Evolutionary conservation across 257 asterid species (phyloP).

Genomic region (Solanum habrochaites): DNA sequence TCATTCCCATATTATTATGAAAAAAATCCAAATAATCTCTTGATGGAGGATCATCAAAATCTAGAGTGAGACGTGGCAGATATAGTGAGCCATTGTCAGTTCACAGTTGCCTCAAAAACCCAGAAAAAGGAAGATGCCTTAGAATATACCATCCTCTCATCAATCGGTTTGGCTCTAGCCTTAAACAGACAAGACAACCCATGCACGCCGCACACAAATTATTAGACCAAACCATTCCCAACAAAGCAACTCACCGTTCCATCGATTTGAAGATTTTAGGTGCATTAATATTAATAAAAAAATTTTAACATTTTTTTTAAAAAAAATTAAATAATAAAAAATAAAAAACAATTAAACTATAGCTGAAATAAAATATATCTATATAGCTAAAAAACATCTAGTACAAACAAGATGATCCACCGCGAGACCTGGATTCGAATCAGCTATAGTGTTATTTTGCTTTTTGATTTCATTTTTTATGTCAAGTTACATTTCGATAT

Average conservation of each 20-base stretch:
- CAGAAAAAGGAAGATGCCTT: constrained; percentile 23
- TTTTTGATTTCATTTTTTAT: too few relatives aligned
- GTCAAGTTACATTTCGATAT: too few relatives aligned
- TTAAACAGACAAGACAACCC: constrained; percentile 1
- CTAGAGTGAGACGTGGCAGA: background rate
- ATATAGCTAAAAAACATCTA: too few relatives aligned
- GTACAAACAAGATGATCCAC: too few relatives aligned
- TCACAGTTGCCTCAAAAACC: background rate
- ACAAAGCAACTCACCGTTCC: background rate
- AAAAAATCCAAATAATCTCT: background rate
- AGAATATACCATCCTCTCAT: constrained; percentile 23
- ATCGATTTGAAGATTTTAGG: too few relatives aligned
- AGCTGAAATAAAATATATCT: too few relatives aligned
- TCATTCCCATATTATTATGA: background rate
- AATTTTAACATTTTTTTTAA: too few relatives aligned
- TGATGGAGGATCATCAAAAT: background rate
- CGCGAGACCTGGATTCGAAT: too few relatives aligned
- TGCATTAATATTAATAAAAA: too few relatives aligned
- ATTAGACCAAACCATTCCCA: background rate
- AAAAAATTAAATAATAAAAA: too few relatives aligned
- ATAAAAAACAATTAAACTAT: too few relatives aligned
- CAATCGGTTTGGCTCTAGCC: background rate
- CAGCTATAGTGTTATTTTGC: too few relatives aligned
- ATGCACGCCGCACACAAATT: background rate
- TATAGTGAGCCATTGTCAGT: background rate